phyloP scores from a whole-genome alignment of 495 filamentous ascomycete genomes.

The Talaromyces ruber region DNA sequence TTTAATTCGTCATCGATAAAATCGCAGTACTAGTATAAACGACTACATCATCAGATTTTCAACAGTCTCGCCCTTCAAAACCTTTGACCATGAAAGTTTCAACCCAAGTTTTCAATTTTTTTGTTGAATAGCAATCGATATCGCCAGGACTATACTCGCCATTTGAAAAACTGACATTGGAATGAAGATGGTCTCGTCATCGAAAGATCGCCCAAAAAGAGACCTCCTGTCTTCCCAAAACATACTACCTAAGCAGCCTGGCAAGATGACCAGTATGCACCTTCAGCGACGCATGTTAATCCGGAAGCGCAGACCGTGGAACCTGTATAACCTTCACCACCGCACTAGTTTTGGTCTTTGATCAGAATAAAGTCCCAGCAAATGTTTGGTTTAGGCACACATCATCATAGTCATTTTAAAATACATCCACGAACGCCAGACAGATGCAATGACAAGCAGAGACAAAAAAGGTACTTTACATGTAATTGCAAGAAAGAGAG shows the following conservation, averaged over 20 bases:
- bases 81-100: neutral
- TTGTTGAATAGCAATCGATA: neutral
- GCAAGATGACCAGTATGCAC: slow-evolving; percentile 5
- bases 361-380: neutral
- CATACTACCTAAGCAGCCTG: neutral
- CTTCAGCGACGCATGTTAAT: neutral
- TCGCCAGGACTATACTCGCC: neutral
- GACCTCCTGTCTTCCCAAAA: neutral
- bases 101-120: neutral
- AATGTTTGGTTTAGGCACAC: neutral
- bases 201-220: neutral
- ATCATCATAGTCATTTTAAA: neutral
- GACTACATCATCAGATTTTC: neutral
- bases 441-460: neutral
- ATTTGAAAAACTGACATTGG: neutral
- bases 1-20: neutral
- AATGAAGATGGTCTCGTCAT: neutral
- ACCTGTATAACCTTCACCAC: neutral
- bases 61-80: neutral
- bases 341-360: neutral
- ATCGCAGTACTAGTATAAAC: neutral
- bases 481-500: neutral
- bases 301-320: slow-evolving; percentile 1
- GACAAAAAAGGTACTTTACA: neutral
- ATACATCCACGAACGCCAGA: neutral